Evolutionary conservation across 805 yeast species (phyloP), one percentile per base, ranked within the genome.

Genomic region (Saccharomyces paradoxus): DNA sequence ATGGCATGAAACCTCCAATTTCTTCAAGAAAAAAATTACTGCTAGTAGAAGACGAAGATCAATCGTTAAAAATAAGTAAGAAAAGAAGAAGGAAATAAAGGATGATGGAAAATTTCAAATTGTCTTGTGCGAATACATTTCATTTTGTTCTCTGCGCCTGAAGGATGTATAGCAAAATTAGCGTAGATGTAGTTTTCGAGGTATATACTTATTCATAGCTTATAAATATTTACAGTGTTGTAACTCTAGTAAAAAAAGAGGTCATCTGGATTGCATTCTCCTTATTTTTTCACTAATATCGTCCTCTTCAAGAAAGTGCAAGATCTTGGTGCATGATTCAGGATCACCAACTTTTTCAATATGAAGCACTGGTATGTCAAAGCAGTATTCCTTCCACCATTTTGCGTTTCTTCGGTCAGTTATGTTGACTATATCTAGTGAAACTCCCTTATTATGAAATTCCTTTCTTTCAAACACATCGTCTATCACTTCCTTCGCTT

Each of bases 281-380:
- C 63, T 62, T 27, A 85, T 72, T 59, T 80, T 86, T 22, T 79
- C 81, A 13, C 76, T 58, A 3, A 86, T 65, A 55, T 82, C 83
- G 4, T 77, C 79, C 48, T 77, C 76, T 53, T 82, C 72, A 54
- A 87, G 77, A 53, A 81, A 76, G 68, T 87, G 92, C 86, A 86
- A 85, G 63, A 83, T 81, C 61, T 81, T 83, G 4, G 78, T 76
- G 2, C 83, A 77, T 49, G 77, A 74, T 32, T 63, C 71, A 51
- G 77, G 78, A 6, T 65, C 68, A 5, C 50, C 41, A 0, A 64
- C 71, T 55, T 82, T 73, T 60, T 83, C 84, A 8, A 87, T 74
- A 65, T 87, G 91, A 46, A 87, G 64, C 0, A 87, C 95, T 0
- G 95, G 95, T 5, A 87, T 85, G 63, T 87, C 95, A 65, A 82